Evolutionary conservation across 768 basidiomycete genomes (phyloP).

Genomic region (Pulveroboletus sp.): DNA sequence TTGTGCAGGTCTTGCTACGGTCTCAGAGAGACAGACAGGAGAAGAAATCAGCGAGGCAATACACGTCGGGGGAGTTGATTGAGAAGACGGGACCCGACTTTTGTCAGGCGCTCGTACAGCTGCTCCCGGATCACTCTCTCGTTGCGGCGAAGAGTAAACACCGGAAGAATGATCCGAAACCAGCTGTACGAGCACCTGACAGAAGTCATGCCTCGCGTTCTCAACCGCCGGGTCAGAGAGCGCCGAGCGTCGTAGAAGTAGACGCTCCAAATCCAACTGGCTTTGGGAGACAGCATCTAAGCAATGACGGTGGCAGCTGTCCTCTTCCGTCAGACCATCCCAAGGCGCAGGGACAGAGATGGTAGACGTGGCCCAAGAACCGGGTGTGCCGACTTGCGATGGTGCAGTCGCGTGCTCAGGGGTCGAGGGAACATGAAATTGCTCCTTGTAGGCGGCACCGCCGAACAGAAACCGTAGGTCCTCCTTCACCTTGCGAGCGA

Average conservation of each 20-base stretch:
- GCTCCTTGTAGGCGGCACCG: background rate
- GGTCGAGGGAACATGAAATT: background rate
- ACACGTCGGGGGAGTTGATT: too few relatives aligned
- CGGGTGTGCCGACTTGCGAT: background rate
- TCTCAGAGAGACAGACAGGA: background rate
- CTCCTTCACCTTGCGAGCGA: slow-evolving; percentile 8
- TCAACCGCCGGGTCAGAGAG: background rate
- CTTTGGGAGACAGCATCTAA: slow-evolving; percentile 1
- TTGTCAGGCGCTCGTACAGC: too few relatives aligned
- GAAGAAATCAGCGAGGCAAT: background rate
- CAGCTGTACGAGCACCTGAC: slow-evolving; percentile 3
- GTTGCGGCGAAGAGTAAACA: background rate
- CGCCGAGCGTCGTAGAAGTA: background rate
- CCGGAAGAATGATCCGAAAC: background rate
- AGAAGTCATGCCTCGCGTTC: slow-evolving; percentile 10
- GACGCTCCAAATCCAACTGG: slow-evolving; percentile 8
- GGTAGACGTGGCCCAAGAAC: background rate
- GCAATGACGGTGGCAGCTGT: background rate
- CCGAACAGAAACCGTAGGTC: slow-evolving; percentile 4
- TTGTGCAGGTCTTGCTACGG: background rate
- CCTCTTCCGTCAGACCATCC: background rate
- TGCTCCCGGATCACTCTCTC: too few relatives aligned
- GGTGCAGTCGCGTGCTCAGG: background rate
- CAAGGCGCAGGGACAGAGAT: background rate
- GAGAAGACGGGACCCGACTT: too few relatives aligned